These are phyloP conservation scores for Corniculantispora saksenae DNA, from an alignment of 2,329 filamentous ascomycete species.

Conservation along the genomic window DNA sequence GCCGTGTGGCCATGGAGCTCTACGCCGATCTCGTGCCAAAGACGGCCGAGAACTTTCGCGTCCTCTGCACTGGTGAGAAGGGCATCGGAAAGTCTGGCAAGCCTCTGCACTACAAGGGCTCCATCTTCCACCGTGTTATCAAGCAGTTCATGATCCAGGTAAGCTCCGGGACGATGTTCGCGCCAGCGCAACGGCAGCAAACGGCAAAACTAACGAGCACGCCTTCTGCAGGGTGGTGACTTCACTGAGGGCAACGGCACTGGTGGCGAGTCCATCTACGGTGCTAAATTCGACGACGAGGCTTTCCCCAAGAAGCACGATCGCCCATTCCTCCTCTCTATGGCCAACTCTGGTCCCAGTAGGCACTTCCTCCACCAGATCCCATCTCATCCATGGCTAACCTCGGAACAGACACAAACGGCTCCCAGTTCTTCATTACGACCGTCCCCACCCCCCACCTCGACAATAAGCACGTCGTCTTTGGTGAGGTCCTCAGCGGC, in stretches of 20 bases:
- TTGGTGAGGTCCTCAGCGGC: slow-evolving; percentile 89
- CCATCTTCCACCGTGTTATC: slow-evolving; percentile 92
- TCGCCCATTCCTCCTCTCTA: slow-evolving; percentile 88
- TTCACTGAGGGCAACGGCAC: slow-evolving; percentile 95
- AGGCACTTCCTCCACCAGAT: slow-evolving; percentile 33
- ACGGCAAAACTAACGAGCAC: background rate
- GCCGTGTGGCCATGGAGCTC: slow-evolving; percentile 85
- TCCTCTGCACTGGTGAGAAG: slow-evolving; percentile 93
- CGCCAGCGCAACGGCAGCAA: background rate
- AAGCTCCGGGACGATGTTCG: background rate
- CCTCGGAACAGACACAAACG: slow-evolving; percentile 69
- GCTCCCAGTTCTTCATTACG: slow-evolving; percentile 97
- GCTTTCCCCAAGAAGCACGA: slow-evolving; percentile 92
- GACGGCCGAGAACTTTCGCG: slow-evolving; percentile 94
- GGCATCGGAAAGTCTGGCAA: slow-evolving; percentile 79
- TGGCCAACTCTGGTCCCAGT: slow-evolving; percentile 96
- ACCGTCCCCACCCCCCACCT: slow-evolving; percentile 94
- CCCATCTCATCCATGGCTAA: slow-evolving; percentile 1
- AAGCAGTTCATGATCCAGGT: slow-evolving; percentile 91
- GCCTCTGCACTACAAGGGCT: slow-evolving; percentile 90
- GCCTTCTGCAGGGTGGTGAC: slow-evolving; percentile 75
- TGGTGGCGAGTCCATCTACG: slow-evolving; percentile 95
- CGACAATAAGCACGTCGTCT: slow-evolving; percentile 96
- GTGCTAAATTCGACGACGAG: slow-evolving; percentile 95
- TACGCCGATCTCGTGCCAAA: slow-evolving; percentile 79